Percentiles rank a stretch among this genome's conserved stretches.
These are phyloP conservation scores for Forsythia suspensa DNA, from an alignment of 257 asterid species.

Conservation along the genomic window DNA sequence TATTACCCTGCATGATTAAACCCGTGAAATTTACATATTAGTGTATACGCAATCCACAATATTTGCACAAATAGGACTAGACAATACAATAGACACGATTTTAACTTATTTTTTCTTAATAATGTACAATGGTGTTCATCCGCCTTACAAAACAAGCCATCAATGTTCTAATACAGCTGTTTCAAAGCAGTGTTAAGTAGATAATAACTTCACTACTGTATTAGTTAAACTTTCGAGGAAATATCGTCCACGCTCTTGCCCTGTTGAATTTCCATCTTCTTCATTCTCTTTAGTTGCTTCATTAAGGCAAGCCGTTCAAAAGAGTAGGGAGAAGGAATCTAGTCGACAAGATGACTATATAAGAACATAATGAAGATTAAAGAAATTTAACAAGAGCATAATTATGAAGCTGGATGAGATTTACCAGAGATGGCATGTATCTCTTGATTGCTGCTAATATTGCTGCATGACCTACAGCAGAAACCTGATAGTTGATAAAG, in stretches of 20 bases:
- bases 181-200: background rate
- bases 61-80: background rate
- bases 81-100: background rate
- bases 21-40: background rate
- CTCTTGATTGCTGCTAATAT: slow-evolving; percentile 78
- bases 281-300: slow-evolving; percentile 73
- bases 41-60: background rate
- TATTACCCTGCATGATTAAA: background rate
- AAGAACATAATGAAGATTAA: background rate
- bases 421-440: slow-evolving; percentile 70
- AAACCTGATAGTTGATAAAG: slow-evolving; percentile 44
- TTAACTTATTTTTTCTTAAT: background rate
- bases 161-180: background rate
- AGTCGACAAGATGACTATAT: slow-evolving; percentile 13
- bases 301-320: slow-evolving; percentile 58
- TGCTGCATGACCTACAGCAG: slow-evolving; percentile 91
- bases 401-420: background rate
- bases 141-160: background rate
- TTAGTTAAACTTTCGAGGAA: slow-evolving; percentile 17
- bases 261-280: slow-evolving; percentile 49
- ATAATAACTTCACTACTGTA: background rate
- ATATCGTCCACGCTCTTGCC: slow-evolving; percentile 28
- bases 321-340: slow-evolving; percentile 86
- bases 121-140: background rate
- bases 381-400: background rate